Base-by-base conservation (phyloP, 2,329 filamentous ascomycete genomes). In the Neofusicoccum sp. region DNA sequence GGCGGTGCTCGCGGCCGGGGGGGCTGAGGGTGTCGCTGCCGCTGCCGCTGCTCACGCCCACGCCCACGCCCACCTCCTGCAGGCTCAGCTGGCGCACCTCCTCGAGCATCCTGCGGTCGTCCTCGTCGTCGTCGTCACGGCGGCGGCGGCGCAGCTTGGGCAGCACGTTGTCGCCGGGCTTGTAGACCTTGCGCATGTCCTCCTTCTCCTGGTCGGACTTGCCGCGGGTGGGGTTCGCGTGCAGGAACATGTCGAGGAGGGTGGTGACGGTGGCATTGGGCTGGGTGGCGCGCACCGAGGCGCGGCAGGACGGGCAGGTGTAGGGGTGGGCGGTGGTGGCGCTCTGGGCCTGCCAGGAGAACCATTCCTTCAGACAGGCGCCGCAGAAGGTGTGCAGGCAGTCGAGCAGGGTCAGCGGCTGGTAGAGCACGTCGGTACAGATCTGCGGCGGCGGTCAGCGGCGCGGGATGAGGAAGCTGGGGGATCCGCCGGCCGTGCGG, bases 361-460 rank as follows among this genome's bases (percentile, higher is more conserved):
- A 99, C 95, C 95, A 99, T 79, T 96, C 91, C 75, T 96, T 96
- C 62, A 98, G 76, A 72, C 95, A 99, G 40, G 90, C 89, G 65
- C 93, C 95, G 79, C 95, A 99, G 76, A 96, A 99, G 47, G 93
- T 97, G 77, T 96, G 92, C 45, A 96, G 85, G 73, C 92, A 96
- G 79, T 96, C 91, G 74, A 96, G 89, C 53, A 96, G 86, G 30
- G 92, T 96, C 65, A 96, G 83, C 34, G 93, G 92, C 74, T 96
- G 90, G 77, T 91, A 96, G 64, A 96, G 86, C 65, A 96, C 85
- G 75, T 98, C 95, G 68, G 93, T 96, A 81, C 95, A 99, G 70
- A 99, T 99, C 93, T 97, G 67, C 57, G 61, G 7, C 20, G 26
- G 38, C 36, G 5, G 20, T 20, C 14, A 30, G 58, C 45, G 59